These are phyloP conservation scores for Dionaea muscipula DNA, from an alignment of 179 eudicot species.

Conservation along the genomic window DNA sequence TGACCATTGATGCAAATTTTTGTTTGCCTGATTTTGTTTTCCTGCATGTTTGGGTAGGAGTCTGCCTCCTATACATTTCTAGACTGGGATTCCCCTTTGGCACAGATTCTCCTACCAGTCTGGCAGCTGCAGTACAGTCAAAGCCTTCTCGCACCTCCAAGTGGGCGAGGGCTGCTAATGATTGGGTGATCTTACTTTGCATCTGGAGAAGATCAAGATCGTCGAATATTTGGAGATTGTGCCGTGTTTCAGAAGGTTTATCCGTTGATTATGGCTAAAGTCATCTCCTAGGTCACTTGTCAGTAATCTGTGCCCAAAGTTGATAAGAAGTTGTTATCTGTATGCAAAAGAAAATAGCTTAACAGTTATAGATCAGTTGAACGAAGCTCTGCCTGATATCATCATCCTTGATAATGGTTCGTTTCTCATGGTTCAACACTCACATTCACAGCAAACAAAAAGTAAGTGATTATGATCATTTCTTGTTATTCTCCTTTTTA, in stretches of 20 bases:
- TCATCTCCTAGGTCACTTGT: slow-evolving; percentile 9
- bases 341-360: background rate
- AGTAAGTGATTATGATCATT: too few relatives aligned
- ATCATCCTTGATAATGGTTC: slow-evolving; percentile 39
- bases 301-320: slow-evolving; percentile 19
- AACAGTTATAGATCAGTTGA: slow-evolving; percentile 18
- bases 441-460: slow-evolving; percentile 49
- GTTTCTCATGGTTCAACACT: slow-evolving; percentile 66
- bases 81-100: slow-evolving; percentile 19
- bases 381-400: slow-evolving; percentile 14
- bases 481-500: background rate
- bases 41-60: slow-evolving; percentile 20
- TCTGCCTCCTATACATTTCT: slow-evolving; percentile 18
- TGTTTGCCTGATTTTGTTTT: background rate
- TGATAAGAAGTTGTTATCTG: background rate
- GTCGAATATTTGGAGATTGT: slow-evolving; percentile 79
- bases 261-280: slow-evolving; percentile 89
- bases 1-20: too few relatives aligned
- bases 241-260: slow-evolving; percentile 71
- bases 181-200: slow-evolving; percentile 40
- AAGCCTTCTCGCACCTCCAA: slow-evolving; percentile 72
- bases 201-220: slow-evolving; percentile 69
- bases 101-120: slow-evolving; percentile 60
- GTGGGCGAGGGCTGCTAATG: slow-evolving; percentile 71
- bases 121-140: slow-evolving; percentile 70